phyloP scores from a whole-genome alignment of 345 rosid species.

The Mallotus nudiflorus region DNA sequence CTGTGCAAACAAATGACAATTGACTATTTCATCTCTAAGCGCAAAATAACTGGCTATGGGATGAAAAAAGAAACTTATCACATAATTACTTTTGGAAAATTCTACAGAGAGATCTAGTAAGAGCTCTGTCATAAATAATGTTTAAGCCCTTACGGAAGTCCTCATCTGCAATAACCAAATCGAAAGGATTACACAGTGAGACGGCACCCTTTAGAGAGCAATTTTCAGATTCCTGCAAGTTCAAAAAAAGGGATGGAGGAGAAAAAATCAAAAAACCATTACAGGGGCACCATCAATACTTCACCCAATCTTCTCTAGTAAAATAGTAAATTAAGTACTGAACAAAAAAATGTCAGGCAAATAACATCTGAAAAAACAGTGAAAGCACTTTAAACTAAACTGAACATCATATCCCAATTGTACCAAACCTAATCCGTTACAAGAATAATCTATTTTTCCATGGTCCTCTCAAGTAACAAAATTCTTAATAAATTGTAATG shows the following conservation, averaged over 20 bases:
- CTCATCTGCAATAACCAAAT: slow-evolving; percentile 87
- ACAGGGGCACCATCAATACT: neutral
- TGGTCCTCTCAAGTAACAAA: neutral
- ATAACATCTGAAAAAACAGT: neutral
- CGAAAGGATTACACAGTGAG: slow-evolving; percentile 90
- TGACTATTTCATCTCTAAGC: slow-evolving; percentile 15
- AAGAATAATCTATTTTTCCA: neutral
- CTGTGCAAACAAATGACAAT: slow-evolving; percentile 37
- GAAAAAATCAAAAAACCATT: neutral
- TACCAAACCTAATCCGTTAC: neutral
- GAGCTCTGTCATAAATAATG: slow-evolving; percentile 75
- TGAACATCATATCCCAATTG: neutral
- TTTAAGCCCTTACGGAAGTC: slow-evolving; percentile 94
- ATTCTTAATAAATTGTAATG: neutral
- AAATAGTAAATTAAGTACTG: neutral
- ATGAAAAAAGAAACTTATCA: slow-evolving; percentile 13
- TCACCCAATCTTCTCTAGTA: neutral
- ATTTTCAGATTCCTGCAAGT: slow-evolving; percentile 62
- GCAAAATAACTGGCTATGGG: slow-evolving; percentile 15
- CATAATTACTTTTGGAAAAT: slow-evolving; percentile 62
- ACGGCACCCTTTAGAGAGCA: slow-evolving; percentile 79
- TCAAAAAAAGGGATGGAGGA: neutral
- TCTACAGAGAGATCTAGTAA: slow-evolving; percentile 61
- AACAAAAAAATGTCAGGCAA: neutral
- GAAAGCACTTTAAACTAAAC: neutral